phyloP scores from a whole-genome alignment of 768 basidiomycete species.

The Antrodiella citrinella region DNA sequence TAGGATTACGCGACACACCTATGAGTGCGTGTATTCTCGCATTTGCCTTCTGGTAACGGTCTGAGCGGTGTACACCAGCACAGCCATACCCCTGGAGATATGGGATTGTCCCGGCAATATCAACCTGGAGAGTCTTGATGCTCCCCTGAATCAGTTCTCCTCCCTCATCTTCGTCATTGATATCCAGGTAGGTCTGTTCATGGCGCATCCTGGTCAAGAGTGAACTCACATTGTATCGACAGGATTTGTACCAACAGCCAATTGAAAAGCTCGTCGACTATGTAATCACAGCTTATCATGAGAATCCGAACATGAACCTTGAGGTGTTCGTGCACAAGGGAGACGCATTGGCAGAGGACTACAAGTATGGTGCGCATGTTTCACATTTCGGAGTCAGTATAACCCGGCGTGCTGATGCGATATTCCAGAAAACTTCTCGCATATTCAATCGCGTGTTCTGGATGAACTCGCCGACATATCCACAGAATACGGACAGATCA shows the following conservation, averaged over 20 bases:
- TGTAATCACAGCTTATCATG: conserved; percentile 66
- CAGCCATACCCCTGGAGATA: conserved; percentile 86
- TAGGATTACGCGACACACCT: conserved; percentile 60
- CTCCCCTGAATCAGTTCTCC: conserved; percentile 70
- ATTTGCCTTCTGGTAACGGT: neutral
- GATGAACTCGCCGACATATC: conserved; percentile 76
- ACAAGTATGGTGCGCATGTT: conserved; percentile 66
- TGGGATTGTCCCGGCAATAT: conserved; percentile 93
- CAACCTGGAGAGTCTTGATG: conserved; percentile 69
- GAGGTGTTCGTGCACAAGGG: conserved; percentile 96
- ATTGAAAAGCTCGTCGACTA: conserved; percentile 78
- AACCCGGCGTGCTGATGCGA: conserved; percentile 1
- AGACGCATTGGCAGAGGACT: conserved; percentile 85
- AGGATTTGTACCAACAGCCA: conserved; percentile 82
- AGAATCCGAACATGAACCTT: conserved; percentile 69
- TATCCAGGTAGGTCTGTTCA: conserved; percentile 59
- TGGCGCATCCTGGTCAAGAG: neutral
- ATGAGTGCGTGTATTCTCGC: conserved; percentile 56
- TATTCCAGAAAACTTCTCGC: conserved; percentile 69
- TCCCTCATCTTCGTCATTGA: conserved; percentile 92
- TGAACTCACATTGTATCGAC: conserved; percentile 1
- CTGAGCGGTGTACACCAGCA: conserved; percentile 36
- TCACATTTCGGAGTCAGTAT: neutral
- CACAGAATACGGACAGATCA: conserved; percentile 69
- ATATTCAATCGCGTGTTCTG: conserved; percentile 83